phyloP scores from a whole-genome alignment of 495 filamentous ascomycete species.

The Tuber melanosporum region DNA sequence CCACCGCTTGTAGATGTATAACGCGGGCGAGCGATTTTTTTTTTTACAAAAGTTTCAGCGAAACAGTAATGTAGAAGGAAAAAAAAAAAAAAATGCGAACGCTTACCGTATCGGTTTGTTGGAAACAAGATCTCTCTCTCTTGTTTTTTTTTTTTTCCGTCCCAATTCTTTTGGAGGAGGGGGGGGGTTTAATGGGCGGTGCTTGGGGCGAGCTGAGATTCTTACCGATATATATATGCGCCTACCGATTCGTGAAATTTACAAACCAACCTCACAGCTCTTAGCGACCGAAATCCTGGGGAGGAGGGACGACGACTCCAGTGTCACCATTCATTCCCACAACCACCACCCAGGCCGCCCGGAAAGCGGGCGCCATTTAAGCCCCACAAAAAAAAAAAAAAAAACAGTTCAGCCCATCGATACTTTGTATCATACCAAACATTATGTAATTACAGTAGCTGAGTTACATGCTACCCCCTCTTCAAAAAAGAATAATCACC shows the following conservation, averaged over 20 bases:
- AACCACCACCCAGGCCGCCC: background rate
- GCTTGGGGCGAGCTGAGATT: background rate
- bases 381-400: background rate
- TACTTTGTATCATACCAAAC: background rate
- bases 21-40: background rate
- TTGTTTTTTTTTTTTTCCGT: background rate
- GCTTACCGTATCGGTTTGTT: background rate
- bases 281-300: background rate
- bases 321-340: background rate
- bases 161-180: background rate
- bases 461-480: background rate
- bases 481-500: background rate
- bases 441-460: background rate
- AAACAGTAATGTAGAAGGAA: background rate
- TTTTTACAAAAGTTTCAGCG: background rate
- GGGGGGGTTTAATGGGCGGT: background rate
- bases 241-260: slow-evolving; percentile 3
- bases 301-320: too few species aligned
- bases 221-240: background rate
- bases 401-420: background rate
- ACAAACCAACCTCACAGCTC: background rate
- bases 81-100: background rate
- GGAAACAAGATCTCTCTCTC: background rate
- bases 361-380: background rate
- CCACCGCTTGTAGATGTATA: background rate